phyloP scores from a whole-genome alignment of 768 basidiomycete species.

The Lepiota venenata region DNA sequence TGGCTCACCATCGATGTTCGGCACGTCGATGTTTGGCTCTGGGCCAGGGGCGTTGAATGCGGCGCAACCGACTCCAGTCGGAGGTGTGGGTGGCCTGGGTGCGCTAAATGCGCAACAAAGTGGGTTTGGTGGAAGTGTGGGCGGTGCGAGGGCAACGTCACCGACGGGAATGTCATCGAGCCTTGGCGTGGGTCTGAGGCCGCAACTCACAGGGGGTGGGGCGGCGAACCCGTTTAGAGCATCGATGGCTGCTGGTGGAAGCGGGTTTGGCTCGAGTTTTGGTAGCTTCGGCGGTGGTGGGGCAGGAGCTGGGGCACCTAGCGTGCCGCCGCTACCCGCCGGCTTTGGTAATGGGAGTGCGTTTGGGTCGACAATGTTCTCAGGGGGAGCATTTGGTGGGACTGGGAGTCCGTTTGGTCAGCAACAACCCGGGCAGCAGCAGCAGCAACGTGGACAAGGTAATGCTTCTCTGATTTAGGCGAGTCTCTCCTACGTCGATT shows the following conservation, averaged over 20 bases:
- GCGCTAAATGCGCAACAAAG: slow-evolving; percentile 8
- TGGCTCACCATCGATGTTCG: background rate
- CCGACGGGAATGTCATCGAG: slow-evolving; percentile 18
- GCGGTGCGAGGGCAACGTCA: background rate
- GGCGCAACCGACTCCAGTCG: background rate
- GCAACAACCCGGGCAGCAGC: slow-evolving; percentile 15
- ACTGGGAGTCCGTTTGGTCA: background rate
- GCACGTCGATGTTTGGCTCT: background rate
- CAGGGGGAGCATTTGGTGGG: background rate
- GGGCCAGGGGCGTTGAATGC: slow-evolving; percentile 5
- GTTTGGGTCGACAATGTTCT: slow-evolving; percentile 8
- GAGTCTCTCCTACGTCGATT: slow-evolving; percentile 9
- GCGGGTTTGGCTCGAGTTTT: slow-evolving; percentile 10
- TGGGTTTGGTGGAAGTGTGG: slow-evolving; percentile 2
- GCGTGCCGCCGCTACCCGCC: slow-evolving; percentile 6
- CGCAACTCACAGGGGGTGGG: slow-evolving; percentile 63
- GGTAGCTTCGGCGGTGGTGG: background rate
- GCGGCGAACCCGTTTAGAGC: slow-evolving; percentile 64
- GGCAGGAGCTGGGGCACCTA: background rate
- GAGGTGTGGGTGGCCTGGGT: slow-evolving; percentile 26
- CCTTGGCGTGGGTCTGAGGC: slow-evolving; percentile 51
- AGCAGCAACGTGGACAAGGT: slow-evolving; percentile 37
- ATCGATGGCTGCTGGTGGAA: slow-evolving; percentile 41
- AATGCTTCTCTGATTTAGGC: slow-evolving; percentile 47
- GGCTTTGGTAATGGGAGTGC: slow-evolving; percentile 7